Evolutionary conservation across 305 asterid genomes (phyloP).

Genomic region (Fraxinus ornus): DNA sequence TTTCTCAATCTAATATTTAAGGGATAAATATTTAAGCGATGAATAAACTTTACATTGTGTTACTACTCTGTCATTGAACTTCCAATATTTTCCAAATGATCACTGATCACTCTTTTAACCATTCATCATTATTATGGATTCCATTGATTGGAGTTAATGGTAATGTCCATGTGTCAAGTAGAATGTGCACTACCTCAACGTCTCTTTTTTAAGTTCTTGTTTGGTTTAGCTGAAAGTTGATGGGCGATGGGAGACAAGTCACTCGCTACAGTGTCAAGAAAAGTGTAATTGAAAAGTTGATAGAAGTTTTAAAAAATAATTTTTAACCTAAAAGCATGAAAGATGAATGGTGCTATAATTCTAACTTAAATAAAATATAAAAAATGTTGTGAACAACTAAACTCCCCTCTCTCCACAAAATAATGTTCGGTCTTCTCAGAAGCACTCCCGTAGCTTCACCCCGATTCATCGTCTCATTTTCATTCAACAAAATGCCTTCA

Average conservation of each 20-base stretch:
- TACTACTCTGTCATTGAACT: not conserved
- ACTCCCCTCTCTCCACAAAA: not conserved
- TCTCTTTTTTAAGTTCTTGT: not conserved
- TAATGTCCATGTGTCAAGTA: not conserved
- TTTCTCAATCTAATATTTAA: not conserved
- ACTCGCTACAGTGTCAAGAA: too few species aligned
- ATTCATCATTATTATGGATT: not conserved
- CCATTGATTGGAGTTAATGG: not conserved
- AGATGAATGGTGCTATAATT: not conserved
- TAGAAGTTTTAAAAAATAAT: too few species aligned
- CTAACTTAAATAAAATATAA: too few species aligned
- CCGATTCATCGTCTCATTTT: slow-evolving; percentile 20
- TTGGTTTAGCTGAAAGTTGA: not conserved
- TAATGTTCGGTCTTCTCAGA: slow-evolving; percentile 34
- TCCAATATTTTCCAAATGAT: not conserved
- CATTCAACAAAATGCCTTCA: slow-evolving; percentile 32
- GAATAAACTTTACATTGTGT: not conserved
- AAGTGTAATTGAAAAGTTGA: too few species aligned
- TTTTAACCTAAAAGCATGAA: not conserved
- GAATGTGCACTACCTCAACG: not conserved
- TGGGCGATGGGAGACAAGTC: too few species aligned
- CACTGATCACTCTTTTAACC: not conserved
- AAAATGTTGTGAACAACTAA: not conserved
- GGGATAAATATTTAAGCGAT: not conserved
- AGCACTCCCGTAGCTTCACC: slow-evolving; percentile 20